Evolutionary conservation across 2,329 filamentous ascomycete species (phyloP).

Genomic region (Plenodomus biglobosus): DNA sequence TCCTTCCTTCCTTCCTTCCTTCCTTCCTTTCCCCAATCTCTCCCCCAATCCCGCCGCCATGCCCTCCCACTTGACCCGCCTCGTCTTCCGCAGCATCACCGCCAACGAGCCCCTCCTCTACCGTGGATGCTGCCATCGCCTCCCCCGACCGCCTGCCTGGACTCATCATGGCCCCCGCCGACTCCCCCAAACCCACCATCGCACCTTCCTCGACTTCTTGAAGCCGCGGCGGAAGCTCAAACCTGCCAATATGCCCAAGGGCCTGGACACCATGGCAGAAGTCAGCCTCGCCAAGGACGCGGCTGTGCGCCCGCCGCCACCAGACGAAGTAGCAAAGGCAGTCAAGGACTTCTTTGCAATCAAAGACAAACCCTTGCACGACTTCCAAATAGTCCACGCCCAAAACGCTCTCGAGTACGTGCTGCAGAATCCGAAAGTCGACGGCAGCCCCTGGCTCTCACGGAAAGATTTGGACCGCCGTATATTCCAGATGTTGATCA

Average conservation of each 20-base stretch:
- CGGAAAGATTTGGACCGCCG: constrained; percentile 15
- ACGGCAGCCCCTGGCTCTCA: constrained; percentile 38
- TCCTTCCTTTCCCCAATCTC: too few relatives aligned
- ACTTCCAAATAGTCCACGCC: constrained; percentile 57
- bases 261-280: constrained; percentile 70
- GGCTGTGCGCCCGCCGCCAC: constrained; percentile 64
- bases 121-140: constrained; percentile 48
- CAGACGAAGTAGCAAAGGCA: constrained; percentile 64
- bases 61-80: constrained; percentile 62
- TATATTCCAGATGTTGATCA: constrained; percentile 13
- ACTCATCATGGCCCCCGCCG: constrained; percentile 24
- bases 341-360: constrained; percentile 34
- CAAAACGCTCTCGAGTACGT: constrained; percentile 64
- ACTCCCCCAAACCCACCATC: constrained; percentile 43
- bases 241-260: constrained; percentile 66
- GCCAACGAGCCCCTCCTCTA: constrained; percentile 53
- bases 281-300: constrained; percentile 65
- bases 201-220: constrained; percentile 69
- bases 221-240: constrained; percentile 61
- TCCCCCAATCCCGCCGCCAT: constrained; percentile 49
- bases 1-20: too few relatives aligned
- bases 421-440: constrained; percentile 35
- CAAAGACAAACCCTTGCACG: constrained; percentile 26
- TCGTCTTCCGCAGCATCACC: constrained; percentile 60
- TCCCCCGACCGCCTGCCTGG: constrained; percentile 25